Percentiles rank a stretch among this genome's conserved stretches.
Evolutionary conservation across 1,284 basidiomycete genomes (phyloP).

Genomic region (Boletus hoseneyae): DNA sequence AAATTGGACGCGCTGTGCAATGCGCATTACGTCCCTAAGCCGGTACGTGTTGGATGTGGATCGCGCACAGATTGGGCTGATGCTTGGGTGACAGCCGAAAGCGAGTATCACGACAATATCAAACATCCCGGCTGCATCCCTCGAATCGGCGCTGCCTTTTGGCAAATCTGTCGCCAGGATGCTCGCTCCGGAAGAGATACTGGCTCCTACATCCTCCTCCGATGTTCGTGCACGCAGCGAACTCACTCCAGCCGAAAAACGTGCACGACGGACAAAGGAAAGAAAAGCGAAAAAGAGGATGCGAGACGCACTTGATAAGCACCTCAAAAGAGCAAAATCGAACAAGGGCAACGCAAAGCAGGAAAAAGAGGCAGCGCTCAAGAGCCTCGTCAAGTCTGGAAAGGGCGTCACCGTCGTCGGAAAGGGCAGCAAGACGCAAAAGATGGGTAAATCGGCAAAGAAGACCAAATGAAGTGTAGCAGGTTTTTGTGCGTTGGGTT

Average conservation of each 20-base stretch:
- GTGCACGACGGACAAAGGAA: slow-evolving; percentile 64
- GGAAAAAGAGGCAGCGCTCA: slow-evolving; percentile 80
- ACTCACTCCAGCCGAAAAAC: slow-evolving; percentile 85
- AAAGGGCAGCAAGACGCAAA: slow-evolving; percentile 47
- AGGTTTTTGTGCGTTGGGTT: slow-evolving; percentile 5
- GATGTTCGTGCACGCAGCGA: slow-evolving; percentile 70
- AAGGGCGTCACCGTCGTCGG: slow-evolving; percentile 88
- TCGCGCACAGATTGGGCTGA: neutral
- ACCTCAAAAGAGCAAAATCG: slow-evolving; percentile 40
- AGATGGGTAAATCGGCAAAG: slow-evolving; percentile 5
- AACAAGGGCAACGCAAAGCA: slow-evolving; percentile 54
- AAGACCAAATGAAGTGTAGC: slow-evolving; percentile 14
- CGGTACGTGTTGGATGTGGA: slow-evolving; percentile 46
- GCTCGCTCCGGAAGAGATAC: slow-evolving; percentile 94
- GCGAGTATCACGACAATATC: slow-evolving; percentile 83
- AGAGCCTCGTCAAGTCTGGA: slow-evolving; percentile 77
- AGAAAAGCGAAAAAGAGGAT: slow-evolving; percentile 75
- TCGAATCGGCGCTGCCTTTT: slow-evolving; percentile 91
- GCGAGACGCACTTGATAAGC: slow-evolving; percentile 66
- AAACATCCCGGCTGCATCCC: slow-evolving; percentile 79
- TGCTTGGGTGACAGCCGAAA: slow-evolving; percentile 65
- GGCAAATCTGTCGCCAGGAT: slow-evolving; percentile 73
- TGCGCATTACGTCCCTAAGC: slow-evolving; percentile 94
- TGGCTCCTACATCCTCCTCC: slow-evolving; percentile 52
- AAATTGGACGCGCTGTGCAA: slow-evolving; percentile 95